phyloP scores from a whole-genome alignment of 2,329 filamentous ascomycete genomes.

The Dactylellina sp. region DNA sequence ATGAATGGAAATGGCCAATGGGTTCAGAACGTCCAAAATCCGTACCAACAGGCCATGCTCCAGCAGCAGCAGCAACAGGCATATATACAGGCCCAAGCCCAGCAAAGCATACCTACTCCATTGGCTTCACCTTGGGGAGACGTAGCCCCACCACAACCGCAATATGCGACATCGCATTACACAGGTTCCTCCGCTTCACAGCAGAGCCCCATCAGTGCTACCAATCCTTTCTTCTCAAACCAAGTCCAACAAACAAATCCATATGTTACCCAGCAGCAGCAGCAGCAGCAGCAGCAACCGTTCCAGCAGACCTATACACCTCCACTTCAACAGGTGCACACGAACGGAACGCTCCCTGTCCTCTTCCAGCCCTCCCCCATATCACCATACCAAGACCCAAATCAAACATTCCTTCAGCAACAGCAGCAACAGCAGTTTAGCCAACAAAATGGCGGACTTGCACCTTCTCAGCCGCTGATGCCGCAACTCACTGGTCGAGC shows the following conservation, averaged over 20 bases:
- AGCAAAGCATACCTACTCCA: slow-evolving; percentile 38
- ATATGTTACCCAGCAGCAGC: slow-evolving; percentile 53
- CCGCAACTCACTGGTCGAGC: slow-evolving; percentile 67
- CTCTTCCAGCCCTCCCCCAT: slow-evolving; percentile 62
- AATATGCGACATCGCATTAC: slow-evolving; percentile 51
- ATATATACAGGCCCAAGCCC: slow-evolving; percentile 13
- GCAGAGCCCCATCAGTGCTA: slow-evolving; percentile 50
- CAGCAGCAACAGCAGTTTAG: slow-evolving; percentile 63
- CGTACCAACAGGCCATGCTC: slow-evolving; percentile 54
- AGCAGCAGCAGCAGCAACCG: slow-evolving; percentile 59
- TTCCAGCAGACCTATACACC: slow-evolving; percentile 56
- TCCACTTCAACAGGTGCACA: slow-evolving; percentile 58
- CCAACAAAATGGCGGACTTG: slow-evolving; percentile 60
- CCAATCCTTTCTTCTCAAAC: slow-evolving; percentile 48
- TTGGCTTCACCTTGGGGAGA: slow-evolving; percentile 52
- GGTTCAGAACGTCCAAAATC: slow-evolving; percentile 55
- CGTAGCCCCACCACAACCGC: slow-evolving; percentile 43
- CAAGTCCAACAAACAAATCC: slow-evolving; percentile 33
- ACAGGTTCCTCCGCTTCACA: slow-evolving; percentile 48
- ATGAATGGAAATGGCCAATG: slow-evolving; percentile 54
- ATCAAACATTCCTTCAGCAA: slow-evolving; percentile 63
- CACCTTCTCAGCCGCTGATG: slow-evolving; percentile 61
- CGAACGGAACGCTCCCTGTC: slow-evolving; percentile 42
- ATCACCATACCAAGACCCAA: slow-evolving; percentile 61
- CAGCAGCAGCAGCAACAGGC: slow-evolving; percentile 41